Evolutionary conservation across 805 yeast species (phyloP).

Genomic region (Lachancea cidri): DNA sequence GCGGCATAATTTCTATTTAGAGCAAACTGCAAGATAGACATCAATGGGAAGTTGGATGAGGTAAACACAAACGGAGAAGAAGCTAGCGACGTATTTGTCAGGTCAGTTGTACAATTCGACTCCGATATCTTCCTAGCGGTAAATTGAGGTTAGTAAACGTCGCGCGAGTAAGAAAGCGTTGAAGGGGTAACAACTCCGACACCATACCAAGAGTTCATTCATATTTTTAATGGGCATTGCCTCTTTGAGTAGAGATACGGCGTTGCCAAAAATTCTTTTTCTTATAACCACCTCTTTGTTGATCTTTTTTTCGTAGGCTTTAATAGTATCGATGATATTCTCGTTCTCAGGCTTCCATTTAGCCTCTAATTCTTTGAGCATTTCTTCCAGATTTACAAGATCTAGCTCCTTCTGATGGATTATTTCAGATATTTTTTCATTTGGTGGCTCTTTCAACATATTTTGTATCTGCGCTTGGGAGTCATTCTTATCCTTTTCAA

Average conservation of each 20-base stretch:
- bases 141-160: no score
- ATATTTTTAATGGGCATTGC: constrained; percentile 21
- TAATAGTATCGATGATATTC: constrained; percentile 10
- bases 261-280: constrained; percentile 15
- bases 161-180: neutral
- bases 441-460: constrained; percentile 16
- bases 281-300: constrained; percentile 17
- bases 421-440: constrained; percentile 10
- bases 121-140: constrained; percentile 1
- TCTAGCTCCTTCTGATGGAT: constrained; percentile 9
- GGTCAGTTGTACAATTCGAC: neutral
- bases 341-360: constrained; percentile 17
- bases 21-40: no score
- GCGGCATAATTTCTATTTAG: neutral
- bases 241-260: constrained; percentile 23
- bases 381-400: constrained; percentile 7
- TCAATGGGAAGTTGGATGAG: no score
- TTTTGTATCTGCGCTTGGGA: constrained; percentile 10
- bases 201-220: constrained; percentile 23
- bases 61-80: no score
- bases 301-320: constrained; percentile 10
- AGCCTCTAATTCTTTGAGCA: constrained; percentile 9
- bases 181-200: neutral
- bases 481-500: constrained; percentile 16
- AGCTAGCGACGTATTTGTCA: no score